Base-by-base conservation (phyloP, 495 filamentous ascomycete species). In the Neurospora tetraspora region DNA sequence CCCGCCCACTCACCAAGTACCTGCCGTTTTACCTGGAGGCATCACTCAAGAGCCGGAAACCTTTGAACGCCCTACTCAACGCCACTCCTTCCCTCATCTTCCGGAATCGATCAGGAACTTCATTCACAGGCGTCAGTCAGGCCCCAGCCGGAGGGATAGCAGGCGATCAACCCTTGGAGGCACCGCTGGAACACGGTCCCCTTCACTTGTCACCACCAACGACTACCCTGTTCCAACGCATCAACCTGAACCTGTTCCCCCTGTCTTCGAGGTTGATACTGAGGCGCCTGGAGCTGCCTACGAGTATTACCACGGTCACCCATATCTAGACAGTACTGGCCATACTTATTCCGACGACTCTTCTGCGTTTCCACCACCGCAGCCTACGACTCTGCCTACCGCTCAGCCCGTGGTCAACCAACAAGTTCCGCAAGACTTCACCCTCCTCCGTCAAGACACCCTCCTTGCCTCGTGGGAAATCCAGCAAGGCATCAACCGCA, bases 11-110 rank as follows among this genome's bases (percentile, higher is more conserved):
- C 77, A 77, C 27, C 65, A 77, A 70, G 72, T 76, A 65, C 76
- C 78, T 4, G 72, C 68, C 37, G 72, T 80, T 71, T 75, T 74
- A 10, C 70, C 73, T 16, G 69, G 39, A 20, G 78, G 77, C 72
- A 81, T 81, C 34, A 78, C 75, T 11, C 77, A 78, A 59, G 79
- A 81, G 70, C 79, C 79, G 31, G 77, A 80, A 68, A 72, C 73
- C 27, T 73, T 80, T 69, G 76, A 78, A 23, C 59, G 47, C 23
- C 47, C 73, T 3, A 74, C 74, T 37, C 71, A 53, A 20, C 73
- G 75, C 20, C 73, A 70, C 18, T 70, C 42, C 69, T 77, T 77
- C 42, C 43, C 74, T 31, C 75, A 76, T 27, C 40, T 79, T 39
- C 65, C 47, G 43, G 79, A 74, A 36, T 80, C 78, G 0, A 71